Base-by-base conservation (phyloP, 2,329 filamentous ascomycete genomes). In the Paecilomyces sp. region DNA sequence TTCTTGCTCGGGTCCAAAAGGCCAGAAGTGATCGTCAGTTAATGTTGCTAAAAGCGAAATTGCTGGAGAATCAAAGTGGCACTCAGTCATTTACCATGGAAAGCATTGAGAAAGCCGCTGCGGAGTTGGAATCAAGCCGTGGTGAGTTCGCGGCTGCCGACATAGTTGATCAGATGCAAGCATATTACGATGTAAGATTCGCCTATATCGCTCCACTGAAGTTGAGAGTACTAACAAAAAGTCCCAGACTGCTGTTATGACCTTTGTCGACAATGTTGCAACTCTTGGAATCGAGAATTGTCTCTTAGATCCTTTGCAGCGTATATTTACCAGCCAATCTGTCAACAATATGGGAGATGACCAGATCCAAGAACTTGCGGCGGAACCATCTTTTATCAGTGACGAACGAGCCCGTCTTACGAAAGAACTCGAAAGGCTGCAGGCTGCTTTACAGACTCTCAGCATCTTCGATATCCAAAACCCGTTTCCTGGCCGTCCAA, bases 281-380 rank as follows among this genome's bases (percentile, higher is more conserved):
- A 80, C 75, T n/a, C 69, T 82, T 0, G 80, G 75, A 0, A 70
- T 81, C 0, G 81, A 83, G 63, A 78, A 77, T 33, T 82, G 79
- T 53, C 74, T 84, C 0, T 66, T 83, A 0, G 65, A 59, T 0
- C 72, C 77, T 1, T 60, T 83, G 0, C 72, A 75, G 0, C 57
- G 61, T 0, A 78, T 83, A 2, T 69, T 83, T 9, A 47, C 41
- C 4, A 18, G 41, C 41, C 41, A 47, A 6, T 15, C 18, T 47
- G 7, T 47, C 8, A 47, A 47, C 18, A 9, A 18, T 15, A 47
- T 47, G 41, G 41, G 18, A 7, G 41, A 47, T 18, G 7, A 22
- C 41, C 15, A 47, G n/a, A 9, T 47, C 15, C 41, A 15, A 47
- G 41, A 47, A 15, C 41, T 47, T 22, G 41, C 41, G n/a, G 5